Base-by-base conservation (phyloP, 306 rosid species). In the Mucuna pruriens region DNA sequence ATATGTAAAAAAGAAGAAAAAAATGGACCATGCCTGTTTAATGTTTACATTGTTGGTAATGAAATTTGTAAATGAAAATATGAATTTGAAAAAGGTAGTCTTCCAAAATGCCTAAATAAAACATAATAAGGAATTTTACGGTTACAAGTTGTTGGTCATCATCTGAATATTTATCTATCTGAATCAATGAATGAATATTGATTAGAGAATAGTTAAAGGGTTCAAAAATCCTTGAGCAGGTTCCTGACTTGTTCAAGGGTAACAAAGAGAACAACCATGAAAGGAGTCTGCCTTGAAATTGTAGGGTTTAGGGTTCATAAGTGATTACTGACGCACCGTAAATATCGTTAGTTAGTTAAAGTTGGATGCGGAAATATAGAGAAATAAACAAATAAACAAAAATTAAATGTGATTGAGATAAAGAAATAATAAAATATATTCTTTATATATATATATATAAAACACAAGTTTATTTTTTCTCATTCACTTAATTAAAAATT, bases 161-260 rank as follows among this genome's bases (percentile, higher is more conserved):
- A 77, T 77, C 63, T 15, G 39, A 62, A 63, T 10, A 22, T 51
- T 2, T 33, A 33, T 40, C 4, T 2, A 2, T 76, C 75, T 16
- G 7, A 1, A 15, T 3, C 16, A n/a, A 33, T 58, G 26, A 54
- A 66, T 26, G 76, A 42, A 67, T 65, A 40, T 5, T 0, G 7
- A 31, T 6, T 16, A 20, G 62, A 9, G 5, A 20, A 13, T 15
- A 22, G 62, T 9, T 23, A n/a, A 7, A 1, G 33, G 9, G 1
- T 2, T 72, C 74, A 72, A 72, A 80, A 80, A 0, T 89, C 92
- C 78, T 80, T 92, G 7, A 91, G 79, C 23, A 92, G n/a, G 79
- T 90, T 94, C 76, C 93, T 83, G 5, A 92, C 82, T 85, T 94
- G 98, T 82, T 94, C 98, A 13, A 94, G 94, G 0, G 98, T 94